phyloP scores from a whole-genome alignment of 2,329 filamentous ascomycete species.

The Sporothrix humicola region DNA sequence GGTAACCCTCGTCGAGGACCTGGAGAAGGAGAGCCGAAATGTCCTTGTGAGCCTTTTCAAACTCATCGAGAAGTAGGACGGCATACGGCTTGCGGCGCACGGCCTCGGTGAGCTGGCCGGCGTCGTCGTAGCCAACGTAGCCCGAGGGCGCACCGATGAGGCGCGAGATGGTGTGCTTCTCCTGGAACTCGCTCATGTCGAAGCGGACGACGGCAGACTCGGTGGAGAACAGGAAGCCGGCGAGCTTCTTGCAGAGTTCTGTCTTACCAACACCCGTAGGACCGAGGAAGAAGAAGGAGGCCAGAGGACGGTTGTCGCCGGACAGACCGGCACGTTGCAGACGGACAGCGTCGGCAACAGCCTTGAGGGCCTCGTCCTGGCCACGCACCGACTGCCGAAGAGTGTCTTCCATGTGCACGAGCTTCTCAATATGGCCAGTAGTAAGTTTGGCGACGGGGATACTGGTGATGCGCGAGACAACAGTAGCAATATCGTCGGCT shows the following conservation, averaged over 20 bases:
- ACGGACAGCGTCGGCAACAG: constrained; percentile 89
- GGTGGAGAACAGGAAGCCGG: constrained; percentile 89
- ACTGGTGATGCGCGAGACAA: constrained; percentile 89
- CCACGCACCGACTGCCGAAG: constrained; percentile 84
- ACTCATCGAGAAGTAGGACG: constrained; percentile 93
- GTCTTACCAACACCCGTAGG: constrained; percentile 98
- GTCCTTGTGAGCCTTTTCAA: constrained; percentile 95
- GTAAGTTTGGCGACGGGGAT: constrained; percentile 94
- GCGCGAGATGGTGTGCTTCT: constrained; percentile 93
- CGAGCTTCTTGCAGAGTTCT: constrained; percentile 95
- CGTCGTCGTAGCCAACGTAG: constrained; percentile 96
- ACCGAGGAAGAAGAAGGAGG: constrained; percentile 96
- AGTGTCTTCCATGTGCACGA: constrained; percentile 94
- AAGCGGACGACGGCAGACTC: constrained; percentile 90
- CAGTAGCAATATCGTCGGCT: constrained; percentile 88
- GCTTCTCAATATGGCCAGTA: constrained; percentile 89
- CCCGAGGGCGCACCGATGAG: constrained; percentile 92
- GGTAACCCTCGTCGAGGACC: constrained; percentile 93
- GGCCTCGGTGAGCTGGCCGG: constrained; percentile 93
- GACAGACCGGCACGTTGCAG: constrained; percentile 92
- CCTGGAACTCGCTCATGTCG: constrained; percentile 97
- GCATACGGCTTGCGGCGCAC: constrained; percentile 95
- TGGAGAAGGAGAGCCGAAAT: constrained; percentile 91
- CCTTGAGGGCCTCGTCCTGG: constrained; percentile 90
- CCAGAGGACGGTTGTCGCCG: constrained; percentile 87